Evolutionary conservation across 306 rosid species (phyloP).

Genomic region (Quercus engelmannii): DNA sequence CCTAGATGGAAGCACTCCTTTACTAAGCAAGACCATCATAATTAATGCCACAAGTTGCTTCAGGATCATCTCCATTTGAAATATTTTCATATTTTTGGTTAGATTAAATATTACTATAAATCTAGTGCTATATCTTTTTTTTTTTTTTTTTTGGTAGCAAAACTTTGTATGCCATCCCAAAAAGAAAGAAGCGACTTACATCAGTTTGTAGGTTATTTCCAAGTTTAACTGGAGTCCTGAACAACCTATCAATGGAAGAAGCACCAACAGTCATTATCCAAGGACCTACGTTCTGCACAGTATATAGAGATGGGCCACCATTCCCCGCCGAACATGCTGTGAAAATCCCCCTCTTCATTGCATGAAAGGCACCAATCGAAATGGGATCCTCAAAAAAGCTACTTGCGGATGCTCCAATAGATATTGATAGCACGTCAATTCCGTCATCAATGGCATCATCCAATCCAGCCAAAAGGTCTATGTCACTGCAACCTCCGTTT

Average conservation of each 20-base stretch:
- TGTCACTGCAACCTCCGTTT: slow-evolving; percentile 63
- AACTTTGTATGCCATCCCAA: too few species aligned
- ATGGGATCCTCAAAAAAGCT: slow-evolving; percentile 27
- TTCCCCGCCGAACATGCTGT: slow-evolving; percentile 71
- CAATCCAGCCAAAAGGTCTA: slow-evolving; percentile 66
- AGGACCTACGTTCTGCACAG: slow-evolving; percentile 64
- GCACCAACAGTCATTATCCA: slow-evolving; percentile 81
- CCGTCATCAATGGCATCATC: slow-evolving; percentile 86
- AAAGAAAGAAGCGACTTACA: slow-evolving; percentile 30
- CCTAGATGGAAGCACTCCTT: too few species aligned
- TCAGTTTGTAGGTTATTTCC: slow-evolving; percentile 42
- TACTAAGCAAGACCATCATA: too few species aligned
- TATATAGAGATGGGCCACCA: slow-evolving; percentile 33
- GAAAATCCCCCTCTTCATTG: slow-evolving; percentile 53
- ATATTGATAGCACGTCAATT: slow-evolving; percentile 59
- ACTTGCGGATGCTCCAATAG: slow-evolving; percentile 41
- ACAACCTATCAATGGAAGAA: slow-evolving; percentile 42
- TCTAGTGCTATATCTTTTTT: too few species aligned
- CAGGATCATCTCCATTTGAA: too few species aligned
- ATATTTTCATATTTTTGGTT: too few species aligned
- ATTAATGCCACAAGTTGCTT: too few species aligned
- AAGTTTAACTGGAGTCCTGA: slow-evolving; percentile 34
- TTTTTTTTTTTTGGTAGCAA: background rate
- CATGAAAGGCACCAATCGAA: slow-evolving; percentile 19
- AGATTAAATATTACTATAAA: too few species aligned